Percentiles rank a stretch among this genome's conserved stretches.
phyloP scores from a whole-genome alignment of 805 yeast species.

The Nakazawaea ishiwadae region DNA sequence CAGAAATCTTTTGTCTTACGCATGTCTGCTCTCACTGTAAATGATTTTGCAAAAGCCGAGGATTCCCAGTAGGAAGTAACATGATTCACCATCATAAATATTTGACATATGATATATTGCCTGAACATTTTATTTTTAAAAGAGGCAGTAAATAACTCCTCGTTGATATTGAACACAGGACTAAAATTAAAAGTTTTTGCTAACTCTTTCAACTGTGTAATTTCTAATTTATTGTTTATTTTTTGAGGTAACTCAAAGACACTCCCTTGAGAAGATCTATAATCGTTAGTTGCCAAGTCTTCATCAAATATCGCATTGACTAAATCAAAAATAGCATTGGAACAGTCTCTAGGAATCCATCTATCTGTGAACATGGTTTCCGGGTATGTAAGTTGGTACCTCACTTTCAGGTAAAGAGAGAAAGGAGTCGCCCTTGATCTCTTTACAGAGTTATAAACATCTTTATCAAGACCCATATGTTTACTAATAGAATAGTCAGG shows the following conservation, averaged over 20 bases:
- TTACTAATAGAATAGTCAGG: not conserved
- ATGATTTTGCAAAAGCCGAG: not conserved
- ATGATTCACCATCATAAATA: slow-evolving; percentile 3
- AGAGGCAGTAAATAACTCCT: not conserved
- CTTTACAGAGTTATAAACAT: not conserved
- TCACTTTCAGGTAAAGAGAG: not conserved
- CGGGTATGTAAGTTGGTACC: slow-evolving; percentile 9
- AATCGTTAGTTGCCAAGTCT: not conserved
- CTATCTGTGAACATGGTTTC: slow-evolving; percentile 6
- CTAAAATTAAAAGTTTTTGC: not conserved
- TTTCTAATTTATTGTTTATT: not conserved
- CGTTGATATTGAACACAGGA: not conserved
- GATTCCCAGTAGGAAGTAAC: not conserved
- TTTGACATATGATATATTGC: not conserved
- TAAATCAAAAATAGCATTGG: not conserved
- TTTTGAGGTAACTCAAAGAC: not conserved
- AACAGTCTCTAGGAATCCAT: slow-evolving; percentile 4
- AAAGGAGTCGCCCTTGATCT: slow-evolving; percentile 1
- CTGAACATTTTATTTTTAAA: slow-evolving; percentile 3
- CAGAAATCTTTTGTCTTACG: slow-evolving; percentile 8
- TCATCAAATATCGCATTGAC: slow-evolving; percentile 2
- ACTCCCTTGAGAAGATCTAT: not conserved
- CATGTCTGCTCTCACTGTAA: not conserved
- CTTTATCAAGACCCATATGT: slow-evolving; percentile 5
- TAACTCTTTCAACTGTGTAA: not conserved